These are phyloP conservation scores for Penicillium nucicola DNA, from an alignment of 495 filamentous ascomycete genomes.

Conservation along the genomic window DNA sequence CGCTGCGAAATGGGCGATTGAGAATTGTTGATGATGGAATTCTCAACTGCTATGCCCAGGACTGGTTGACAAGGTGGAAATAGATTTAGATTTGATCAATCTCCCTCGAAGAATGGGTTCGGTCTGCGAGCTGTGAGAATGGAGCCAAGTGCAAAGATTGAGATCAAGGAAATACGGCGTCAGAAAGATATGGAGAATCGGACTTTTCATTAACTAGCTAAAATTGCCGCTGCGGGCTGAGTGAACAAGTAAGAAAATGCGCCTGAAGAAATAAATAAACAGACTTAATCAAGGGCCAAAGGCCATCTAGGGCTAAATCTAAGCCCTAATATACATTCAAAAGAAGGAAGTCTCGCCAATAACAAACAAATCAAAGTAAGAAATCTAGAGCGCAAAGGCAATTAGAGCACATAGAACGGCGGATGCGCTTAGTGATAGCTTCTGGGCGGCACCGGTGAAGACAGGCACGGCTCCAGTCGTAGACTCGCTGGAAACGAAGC, in stretches of 20 bases:
- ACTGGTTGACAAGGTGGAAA: constrained; percentile 34
- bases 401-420: constrained; percentile 16
- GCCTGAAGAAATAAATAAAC: neutral
- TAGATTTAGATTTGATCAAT: no score
- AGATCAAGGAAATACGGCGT: neutral
- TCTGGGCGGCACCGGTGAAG: constrained; percentile 30
- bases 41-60: constrained; percentile 30
- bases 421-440: constrained; percentile 18
- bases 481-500: constrained; percentile 6
- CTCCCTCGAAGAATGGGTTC: no score
- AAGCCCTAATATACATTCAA: constrained; percentile 12
- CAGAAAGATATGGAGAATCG: neutral
- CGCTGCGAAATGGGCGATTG: constrained; percentile 31
- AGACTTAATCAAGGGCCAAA: neutral
- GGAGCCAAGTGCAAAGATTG: neutral
- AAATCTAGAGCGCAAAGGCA: constrained; percentile 1
- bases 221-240: neutral
- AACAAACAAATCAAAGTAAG: neutral
- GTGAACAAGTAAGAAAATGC: neutral
- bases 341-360: neutral
- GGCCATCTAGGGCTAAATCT: neutral
- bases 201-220: constrained; percentile 4
- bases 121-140: no score
- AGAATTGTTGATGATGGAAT: constrained; percentile 38
- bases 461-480: constrained; percentile 17